Conservation (phyloP, 1,284 basidiomycete genomes). For the Ceratobasidium sp. region DNA sequence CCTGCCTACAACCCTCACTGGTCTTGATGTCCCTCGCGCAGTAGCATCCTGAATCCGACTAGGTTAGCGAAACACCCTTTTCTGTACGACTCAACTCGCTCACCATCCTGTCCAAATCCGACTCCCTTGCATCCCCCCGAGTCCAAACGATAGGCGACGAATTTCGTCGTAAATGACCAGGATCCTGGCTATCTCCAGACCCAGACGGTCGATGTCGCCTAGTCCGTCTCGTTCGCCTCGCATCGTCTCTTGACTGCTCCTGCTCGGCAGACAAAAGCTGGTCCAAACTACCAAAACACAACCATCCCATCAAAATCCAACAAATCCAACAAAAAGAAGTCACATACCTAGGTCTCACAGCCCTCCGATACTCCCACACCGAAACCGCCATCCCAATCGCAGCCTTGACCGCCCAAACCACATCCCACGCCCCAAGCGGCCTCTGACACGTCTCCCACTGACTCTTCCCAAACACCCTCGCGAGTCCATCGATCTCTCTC, state of each 20-base stretch:
- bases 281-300: slow-evolving; percentile 31
- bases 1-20: slow-evolving; percentile 14
- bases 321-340: neutral
- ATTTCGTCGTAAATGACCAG: neutral
- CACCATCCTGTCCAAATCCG: slow-evolving; percentile 23
- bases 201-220: slow-evolving; percentile 5
- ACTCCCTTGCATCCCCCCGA: slow-evolving; percentile 7
- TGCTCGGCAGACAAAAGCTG: slow-evolving; percentile 26
- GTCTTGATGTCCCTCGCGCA: neutral
- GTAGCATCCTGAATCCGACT: slow-evolving; percentile 2
- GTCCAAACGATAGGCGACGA: slow-evolving; percentile 37
- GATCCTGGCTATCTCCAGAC: neutral
- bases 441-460: slow-evolving; percentile 50
- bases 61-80: neutral
- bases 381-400: slow-evolving; percentile 67
- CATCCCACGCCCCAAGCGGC: slow-evolving; percentile 75
- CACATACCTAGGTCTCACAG: slow-evolving; percentile 32
- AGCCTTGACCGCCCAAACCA: slow-evolving; percentile 75
- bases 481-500: slow-evolving; percentile 7
- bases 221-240: neutral
- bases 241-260: slow-evolving; percentile 6
- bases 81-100: neutral
- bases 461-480: slow-evolving; percentile 13
- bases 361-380: slow-evolving; percentile 58
- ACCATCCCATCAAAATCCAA: neutral